phyloP scores from a whole-genome alignment of 306 rosid genomes.

The Glycine soja region DNA sequence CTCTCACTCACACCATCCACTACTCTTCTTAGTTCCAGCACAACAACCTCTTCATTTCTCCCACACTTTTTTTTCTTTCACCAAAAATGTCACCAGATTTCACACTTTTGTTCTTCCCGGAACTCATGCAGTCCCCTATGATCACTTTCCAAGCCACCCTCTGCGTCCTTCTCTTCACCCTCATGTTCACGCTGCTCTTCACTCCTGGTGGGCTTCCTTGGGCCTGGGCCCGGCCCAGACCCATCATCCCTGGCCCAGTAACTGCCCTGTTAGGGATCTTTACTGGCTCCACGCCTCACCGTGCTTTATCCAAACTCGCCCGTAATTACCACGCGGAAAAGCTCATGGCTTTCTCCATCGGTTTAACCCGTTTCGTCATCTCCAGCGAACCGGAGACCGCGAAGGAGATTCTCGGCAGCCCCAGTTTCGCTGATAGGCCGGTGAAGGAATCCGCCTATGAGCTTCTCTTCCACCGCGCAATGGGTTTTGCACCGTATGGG shows the following conservation, averaged over 20 bases:
- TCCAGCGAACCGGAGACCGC: conserved; percentile 71
- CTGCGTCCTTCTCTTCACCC: conserved; percentile 34
- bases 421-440: conserved; percentile 73
- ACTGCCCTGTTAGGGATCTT: conserved; percentile 45
- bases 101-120: conserved; percentile 52
- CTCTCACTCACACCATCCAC: neutral
- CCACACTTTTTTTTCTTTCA: too few relatives aligned
- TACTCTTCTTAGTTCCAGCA: neutral
- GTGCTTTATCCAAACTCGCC: conserved; percentile 55
- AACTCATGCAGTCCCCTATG: conserved; percentile 35
- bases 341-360: conserved; percentile 74
- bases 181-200: conserved; percentile 48
- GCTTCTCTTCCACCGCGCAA: conserved; percentile 77
- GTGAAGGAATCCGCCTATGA: conserved; percentile 80
- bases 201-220: conserved; percentile 79
- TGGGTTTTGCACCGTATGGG: conserved; percentile 85
- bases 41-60: neutral
- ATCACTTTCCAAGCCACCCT: conserved; percentile 48
- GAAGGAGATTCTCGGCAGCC: conserved; percentile 66
- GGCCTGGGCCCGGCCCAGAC: conserved; percentile 41
- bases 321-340: conserved; percentile 45
- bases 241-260: conserved; percentile 66
- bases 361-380: conserved; percentile 71
- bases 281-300: conserved; percentile 53
- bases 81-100: conserved; percentile 56